These are phyloP conservation scores for Picochlorum sp. DNA, from an alignment of 139 green algal species.

Conservation along the genomic window DNA sequence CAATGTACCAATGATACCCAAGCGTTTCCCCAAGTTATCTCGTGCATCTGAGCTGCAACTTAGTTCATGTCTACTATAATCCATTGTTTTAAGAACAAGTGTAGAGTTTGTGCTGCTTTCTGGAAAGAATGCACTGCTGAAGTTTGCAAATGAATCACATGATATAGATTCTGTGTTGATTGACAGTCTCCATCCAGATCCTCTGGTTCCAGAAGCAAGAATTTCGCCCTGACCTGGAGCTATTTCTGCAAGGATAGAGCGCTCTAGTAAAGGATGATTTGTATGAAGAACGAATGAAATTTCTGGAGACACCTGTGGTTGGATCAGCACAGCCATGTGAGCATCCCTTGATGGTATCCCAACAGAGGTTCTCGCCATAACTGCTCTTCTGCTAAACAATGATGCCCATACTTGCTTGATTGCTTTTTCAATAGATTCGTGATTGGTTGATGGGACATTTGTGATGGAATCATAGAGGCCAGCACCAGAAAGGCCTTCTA, in stretches of 20 bases:
- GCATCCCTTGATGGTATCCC: slow-evolving; percentile 58
- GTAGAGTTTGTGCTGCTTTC: neutral
- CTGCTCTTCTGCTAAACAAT: slow-evolving; percentile 75
- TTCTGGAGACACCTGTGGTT: slow-evolving; percentile 64
- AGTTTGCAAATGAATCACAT: slow-evolving; percentile 87
- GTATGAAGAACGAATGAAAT: slow-evolving; percentile 87
- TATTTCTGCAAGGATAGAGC: slow-evolving; percentile 68
- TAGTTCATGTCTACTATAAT: slow-evolving; percentile 69
- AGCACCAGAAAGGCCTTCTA: slow-evolving; percentile 62
- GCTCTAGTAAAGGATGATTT: slow-evolving; percentile 42
- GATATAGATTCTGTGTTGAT: slow-evolving; percentile 57
- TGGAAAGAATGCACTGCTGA: slow-evolving; percentile 63
- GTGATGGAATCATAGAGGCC: slow-evolving; percentile 92
- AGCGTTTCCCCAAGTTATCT: slow-evolving; percentile 27
- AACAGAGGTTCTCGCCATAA: slow-evolving; percentile 59
- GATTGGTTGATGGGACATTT: slow-evolving; percentile 43
- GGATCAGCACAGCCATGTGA: slow-evolving; percentile 84
- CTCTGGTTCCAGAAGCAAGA: slow-evolving; percentile 73
- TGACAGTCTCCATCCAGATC: slow-evolving; percentile 80
- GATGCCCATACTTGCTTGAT: slow-evolving; percentile 82
- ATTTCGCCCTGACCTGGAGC: slow-evolving; percentile 87
- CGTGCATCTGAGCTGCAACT: slow-evolving; percentile 15
- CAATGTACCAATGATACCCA: slow-evolving; percentile 45
- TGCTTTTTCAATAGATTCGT: slow-evolving; percentile 41
- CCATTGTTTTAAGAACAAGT: slow-evolving; percentile 46